These are phyloP conservation scores for Candida albicans DNA, from an alignment of 1,139 yeast genomes.

Conservation along the genomic window DNA sequence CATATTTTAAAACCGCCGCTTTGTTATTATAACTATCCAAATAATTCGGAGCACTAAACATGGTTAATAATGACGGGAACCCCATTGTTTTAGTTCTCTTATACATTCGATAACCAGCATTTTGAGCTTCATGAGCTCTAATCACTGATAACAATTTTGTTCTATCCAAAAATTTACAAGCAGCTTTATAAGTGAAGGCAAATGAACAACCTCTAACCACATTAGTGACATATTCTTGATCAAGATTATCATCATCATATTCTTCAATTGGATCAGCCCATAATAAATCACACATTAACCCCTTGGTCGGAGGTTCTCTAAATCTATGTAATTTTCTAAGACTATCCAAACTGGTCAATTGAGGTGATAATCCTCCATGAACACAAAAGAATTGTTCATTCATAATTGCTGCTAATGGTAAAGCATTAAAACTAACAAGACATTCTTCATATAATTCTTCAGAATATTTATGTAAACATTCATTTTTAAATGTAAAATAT, in stretches of 20 bases:
- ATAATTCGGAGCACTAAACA: conserved; percentile 96
- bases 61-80: conserved; percentile 89
- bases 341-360: conserved; percentile 69
- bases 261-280: conserved; percentile 97
- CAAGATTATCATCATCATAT: conserved; percentile 68
- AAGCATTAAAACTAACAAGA: conserved; percentile 76
- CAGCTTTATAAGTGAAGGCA: conserved; percentile 83
- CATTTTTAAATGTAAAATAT: conserved; percentile 89
- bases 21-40: conserved; percentile 91
- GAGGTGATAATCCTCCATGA: conserved; percentile 97
- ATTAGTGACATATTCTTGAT: conserved; percentile 59
- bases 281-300: conserved; percentile 89
- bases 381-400: conserved; percentile 94
- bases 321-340: conserved; percentile 72
- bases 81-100: conserved; percentile 82
- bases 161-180: conserved; percentile 75
- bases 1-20: conserved; percentile 93
- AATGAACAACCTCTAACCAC: conserved; percentile 91
- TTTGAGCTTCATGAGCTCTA: conserved; percentile 98
- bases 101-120: conserved; percentile 95
- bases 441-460: conserved; percentile 68
- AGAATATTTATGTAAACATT: conserved; percentile 85
- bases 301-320: conserved; percentile 91
- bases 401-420: conserved; percentile 93
- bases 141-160: conserved; percentile 81